A percentile compares a stretch with the other conserved stretches of the same genome.
Evolutionary conservation across 2,329 filamentous ascomycete genomes (phyloP).

Genomic region (Colletotrichum sp.): DNA sequence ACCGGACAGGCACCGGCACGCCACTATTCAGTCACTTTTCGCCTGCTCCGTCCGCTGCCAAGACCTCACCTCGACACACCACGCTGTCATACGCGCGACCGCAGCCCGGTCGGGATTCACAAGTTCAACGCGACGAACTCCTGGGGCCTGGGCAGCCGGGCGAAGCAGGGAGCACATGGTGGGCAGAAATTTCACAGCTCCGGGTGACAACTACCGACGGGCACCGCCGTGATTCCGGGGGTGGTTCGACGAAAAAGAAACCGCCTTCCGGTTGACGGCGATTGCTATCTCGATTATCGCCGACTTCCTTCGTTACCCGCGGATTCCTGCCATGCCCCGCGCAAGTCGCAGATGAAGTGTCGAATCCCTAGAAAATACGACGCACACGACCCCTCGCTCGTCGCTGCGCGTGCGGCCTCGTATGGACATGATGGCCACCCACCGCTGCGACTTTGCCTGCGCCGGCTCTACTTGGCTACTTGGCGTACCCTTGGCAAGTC

Average conservation of each 20-base stretch:
- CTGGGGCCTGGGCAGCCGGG: neutral
- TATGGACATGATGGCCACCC: conserved; percentile 7
- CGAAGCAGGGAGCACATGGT: neutral
- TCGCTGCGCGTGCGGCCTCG: neutral
- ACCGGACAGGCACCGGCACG: conserved; percentile 4
- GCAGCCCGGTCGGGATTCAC: neutral
- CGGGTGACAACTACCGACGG: neutral
- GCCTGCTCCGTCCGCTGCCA: neutral
- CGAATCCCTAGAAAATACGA: neutral
- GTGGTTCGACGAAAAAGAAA: neutral
- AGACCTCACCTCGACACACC: neutral
- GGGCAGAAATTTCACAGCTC: neutral
- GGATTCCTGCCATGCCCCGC: neutral
- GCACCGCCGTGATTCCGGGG: neutral
- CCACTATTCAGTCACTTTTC: conserved; percentile 12
- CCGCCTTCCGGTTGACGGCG: neutral
- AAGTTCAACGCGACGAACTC: neutral
- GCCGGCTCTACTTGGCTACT: conserved; percentile 9
- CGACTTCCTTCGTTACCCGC: neutral
- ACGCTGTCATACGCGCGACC: neutral
- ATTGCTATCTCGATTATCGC: neutral
- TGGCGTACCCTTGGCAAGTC: conserved; percentile 16
- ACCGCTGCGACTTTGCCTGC: conserved; percentile 13
- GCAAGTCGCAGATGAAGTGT: neutral
- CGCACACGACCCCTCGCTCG: neutral